phyloP scores from a whole-genome alignment of 2,329 filamentous ascomycete species.

The Hypoxylon sp. region DNA sequence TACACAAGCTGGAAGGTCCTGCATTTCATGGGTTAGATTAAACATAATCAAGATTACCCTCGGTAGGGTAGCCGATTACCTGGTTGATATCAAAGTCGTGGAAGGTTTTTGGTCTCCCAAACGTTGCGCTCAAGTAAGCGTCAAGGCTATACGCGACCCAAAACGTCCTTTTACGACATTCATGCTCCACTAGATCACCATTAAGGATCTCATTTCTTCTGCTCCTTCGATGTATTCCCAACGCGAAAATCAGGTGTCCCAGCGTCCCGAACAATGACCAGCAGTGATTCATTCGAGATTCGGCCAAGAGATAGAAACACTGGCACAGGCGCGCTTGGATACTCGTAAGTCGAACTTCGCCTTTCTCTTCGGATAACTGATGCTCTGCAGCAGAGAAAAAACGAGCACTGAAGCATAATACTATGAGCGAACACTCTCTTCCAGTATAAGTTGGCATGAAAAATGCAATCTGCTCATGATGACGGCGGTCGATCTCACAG shows the following conservation, averaged over 20 bases:
- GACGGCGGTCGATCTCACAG: no score
- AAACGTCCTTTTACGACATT: conserved; percentile 64
- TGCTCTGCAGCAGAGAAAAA: conserved; percentile 46
- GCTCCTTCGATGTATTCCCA: conserved; percentile 58
- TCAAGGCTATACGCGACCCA: conserved; percentile 76
- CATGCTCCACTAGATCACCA: conserved; percentile 54
- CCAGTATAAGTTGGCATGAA: no score
- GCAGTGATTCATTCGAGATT: conserved; percentile 62
- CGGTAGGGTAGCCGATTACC: background rate
- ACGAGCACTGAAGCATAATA: conserved; percentile 21
- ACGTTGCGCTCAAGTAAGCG: conserved; percentile 72
- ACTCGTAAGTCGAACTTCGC: conserved; percentile 49
- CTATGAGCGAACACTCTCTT: conserved; percentile 1
- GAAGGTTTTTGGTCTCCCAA: conserved; percentile 71
- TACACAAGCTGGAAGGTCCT: conserved; percentile 67
- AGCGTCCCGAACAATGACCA: conserved; percentile 62
- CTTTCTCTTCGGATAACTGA: conserved; percentile 48
- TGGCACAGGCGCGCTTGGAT: conserved; percentile 54
- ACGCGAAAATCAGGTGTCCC: conserved; percentile 55
- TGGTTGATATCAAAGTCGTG: conserved; percentile 74
- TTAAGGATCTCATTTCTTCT: conserved; percentile 41
- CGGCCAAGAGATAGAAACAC: conserved; percentile 60
- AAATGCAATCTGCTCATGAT: no score
- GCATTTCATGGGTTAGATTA: conserved; percentile 43
- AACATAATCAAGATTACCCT: background rate